A percentile compares a stretch with the other conserved stretches of the same genome.
These are phyloP conservation scores for Xylariaceae sp. DNA, from an alignment of 2,329 filamentous ascomycete genomes.

Conservation along the genomic window DNA sequence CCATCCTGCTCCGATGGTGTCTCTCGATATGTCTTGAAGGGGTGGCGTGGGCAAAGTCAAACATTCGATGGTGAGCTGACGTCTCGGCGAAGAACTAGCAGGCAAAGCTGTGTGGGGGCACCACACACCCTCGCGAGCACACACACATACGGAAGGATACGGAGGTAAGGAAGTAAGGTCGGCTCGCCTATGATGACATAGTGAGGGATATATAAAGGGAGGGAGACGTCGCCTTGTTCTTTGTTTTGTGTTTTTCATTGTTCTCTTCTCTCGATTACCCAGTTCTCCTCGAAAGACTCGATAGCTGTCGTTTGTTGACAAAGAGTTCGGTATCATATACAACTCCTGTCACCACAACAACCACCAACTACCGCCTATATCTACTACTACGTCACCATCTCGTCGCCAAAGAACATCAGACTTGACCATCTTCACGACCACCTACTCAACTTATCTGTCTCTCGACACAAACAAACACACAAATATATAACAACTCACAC, in stretches of 20 bases:
- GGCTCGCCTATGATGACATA: not conserved
- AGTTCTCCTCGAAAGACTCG: not conserved
- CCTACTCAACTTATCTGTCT: not conserved
- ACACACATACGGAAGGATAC: conserved; percentile 1
- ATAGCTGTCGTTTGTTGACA: not conserved
- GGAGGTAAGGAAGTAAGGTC: not conserved
- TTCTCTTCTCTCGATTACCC: not conserved
- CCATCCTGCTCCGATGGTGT: conserved; percentile 4
- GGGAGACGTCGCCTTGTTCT: conserved; percentile 1
- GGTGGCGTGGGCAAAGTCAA: conserved; percentile 2
- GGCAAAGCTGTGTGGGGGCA: conserved; percentile 13
- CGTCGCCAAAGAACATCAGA: not conserved
- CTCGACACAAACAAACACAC: not conserved
- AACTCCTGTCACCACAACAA: not conserved
- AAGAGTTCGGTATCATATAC: not conserved
- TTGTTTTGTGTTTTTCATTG: not conserved
- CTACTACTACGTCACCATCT: not conserved
- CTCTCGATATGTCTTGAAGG: not conserved
- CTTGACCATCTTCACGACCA: not conserved
- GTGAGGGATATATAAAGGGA: conserved; percentile 14
- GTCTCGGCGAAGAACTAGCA: conserved; percentile 7
- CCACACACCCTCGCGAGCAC: not conserved
- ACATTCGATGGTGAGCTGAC: conserved; percentile 14
- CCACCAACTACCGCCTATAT: not conserved
- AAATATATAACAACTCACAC: not conserved